Percentiles rank a stretch among this genome's conserved stretches.
Evolutionary conservation across 345 rosid genomes (phyloP).

Genomic region (Salix suchowensis): DNA sequence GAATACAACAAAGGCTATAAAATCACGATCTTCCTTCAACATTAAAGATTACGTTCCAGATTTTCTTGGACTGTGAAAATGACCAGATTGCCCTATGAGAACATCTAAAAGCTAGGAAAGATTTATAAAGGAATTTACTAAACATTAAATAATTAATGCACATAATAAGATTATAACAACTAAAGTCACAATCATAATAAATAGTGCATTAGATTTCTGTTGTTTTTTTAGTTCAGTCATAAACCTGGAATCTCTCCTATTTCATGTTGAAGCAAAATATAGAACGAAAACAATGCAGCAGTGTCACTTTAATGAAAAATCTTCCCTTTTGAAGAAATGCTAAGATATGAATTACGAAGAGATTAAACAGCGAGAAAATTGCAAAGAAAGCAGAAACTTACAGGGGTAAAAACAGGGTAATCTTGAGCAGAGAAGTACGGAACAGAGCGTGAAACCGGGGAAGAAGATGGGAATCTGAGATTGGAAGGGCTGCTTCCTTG

Average conservation of each 20-base stretch:
- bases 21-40: not conserved
- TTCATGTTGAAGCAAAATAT: slow-evolving; percentile 12
- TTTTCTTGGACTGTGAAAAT: not conserved
- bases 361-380: not conserved
- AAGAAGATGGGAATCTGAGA: slow-evolving; percentile 46
- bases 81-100: not conserved
- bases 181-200: not conserved
- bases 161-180: not conserved
- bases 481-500: slow-evolving; percentile 62
- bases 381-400: slow-evolving; percentile 28
- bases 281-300: slow-evolving; percentile 4
- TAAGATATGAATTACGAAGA: not conserved
- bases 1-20: not conserved
- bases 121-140: not conserved
- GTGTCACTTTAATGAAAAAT: not conserved
- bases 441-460: slow-evolving; percentile 59
- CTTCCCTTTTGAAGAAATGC: not conserved
- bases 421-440: slow-evolving; percentile 74
- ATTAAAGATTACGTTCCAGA: not conserved
- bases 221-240: not conserved
- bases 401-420: slow-evolving; percentile 96
- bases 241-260: slow-evolving; percentile 2
- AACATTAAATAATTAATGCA: not conserved
- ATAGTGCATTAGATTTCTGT: not conserved
- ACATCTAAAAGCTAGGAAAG: not conserved